Evolutionary conservation across 1,284 basidiomycete genomes (phyloP).

Genomic region (Lignosus rhinocerotis): DNA sequence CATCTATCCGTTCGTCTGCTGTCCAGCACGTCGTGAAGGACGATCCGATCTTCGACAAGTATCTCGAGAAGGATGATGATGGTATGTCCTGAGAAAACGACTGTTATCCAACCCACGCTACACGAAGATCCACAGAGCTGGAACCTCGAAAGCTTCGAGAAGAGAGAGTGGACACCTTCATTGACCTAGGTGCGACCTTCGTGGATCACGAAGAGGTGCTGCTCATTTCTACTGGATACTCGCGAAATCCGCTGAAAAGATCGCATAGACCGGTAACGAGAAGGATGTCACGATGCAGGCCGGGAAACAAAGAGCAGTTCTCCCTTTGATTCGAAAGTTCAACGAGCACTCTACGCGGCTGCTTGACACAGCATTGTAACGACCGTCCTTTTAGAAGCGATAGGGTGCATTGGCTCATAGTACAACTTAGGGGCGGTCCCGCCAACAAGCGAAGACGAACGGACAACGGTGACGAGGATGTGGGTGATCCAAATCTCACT

Average conservation of each 20-base stretch:
- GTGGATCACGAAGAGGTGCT: conserved; percentile 89
- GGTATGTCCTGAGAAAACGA: conserved; percentile 47
- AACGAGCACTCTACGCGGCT: conserved; percentile 95
- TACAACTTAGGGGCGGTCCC: conserved; percentile 52
- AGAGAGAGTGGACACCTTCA: conserved; percentile 74
- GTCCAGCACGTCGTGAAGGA: conserved; percentile 85
- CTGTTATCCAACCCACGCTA: background rate
- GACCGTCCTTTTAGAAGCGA: conserved; percentile 10
- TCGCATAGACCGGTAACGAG: conserved; percentile 76
- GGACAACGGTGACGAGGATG: conserved; percentile 37
- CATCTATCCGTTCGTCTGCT: conserved; percentile 86
- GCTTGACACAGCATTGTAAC: conserved; percentile 74
- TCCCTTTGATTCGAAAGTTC: conserved; percentile 95
- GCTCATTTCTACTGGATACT: background rate
- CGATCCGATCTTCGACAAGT: conserved; percentile 94
- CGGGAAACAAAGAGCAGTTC: conserved; percentile 81
- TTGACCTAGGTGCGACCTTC: conserved; percentile 86
- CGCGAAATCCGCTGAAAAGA: background rate
- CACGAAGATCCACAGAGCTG: conserved; percentile 51
- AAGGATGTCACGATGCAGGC: conserved; percentile 96
- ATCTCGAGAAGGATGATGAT: conserved; percentile 93
- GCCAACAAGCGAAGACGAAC: conserved; percentile 59
- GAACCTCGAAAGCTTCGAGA: conserved; percentile 75
- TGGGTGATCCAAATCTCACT: background rate
- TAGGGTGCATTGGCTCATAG: background rate